Conservation (phyloP, 306 rosid genomes). For the Ochetophila trinervis region DNA sequence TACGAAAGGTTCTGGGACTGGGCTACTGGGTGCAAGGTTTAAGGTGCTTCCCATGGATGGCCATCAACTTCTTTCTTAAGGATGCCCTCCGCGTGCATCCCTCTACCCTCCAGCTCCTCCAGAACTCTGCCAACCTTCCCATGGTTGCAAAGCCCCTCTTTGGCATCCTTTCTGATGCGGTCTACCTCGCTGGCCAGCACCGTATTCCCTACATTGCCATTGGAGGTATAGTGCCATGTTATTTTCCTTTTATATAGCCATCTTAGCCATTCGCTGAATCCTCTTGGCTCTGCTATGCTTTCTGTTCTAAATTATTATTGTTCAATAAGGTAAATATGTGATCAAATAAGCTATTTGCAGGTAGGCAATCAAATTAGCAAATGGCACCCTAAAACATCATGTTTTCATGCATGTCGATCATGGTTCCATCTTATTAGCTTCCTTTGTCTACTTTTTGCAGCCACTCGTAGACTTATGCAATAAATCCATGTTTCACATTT, state of each 20-base stretch:
- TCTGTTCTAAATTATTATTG: background rate
- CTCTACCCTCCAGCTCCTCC: slow-evolving; percentile 78
- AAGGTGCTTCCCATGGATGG: slow-evolving; percentile 90
- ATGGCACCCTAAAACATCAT: too few species aligned
- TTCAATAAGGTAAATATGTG: too few species aligned
- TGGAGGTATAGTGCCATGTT: slow-evolving; percentile 44
- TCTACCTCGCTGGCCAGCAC: slow-evolving; percentile 68
- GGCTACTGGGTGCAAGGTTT: slow-evolving; percentile 92
- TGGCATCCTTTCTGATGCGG: slow-evolving; percentile 76
- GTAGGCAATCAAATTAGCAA: too few species aligned
- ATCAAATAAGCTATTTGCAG: too few species aligned
- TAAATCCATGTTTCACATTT: too few species aligned
- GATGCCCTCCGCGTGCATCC: slow-evolving; percentile 76
- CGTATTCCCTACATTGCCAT: slow-evolving; percentile 86
- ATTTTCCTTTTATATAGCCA: background rate
- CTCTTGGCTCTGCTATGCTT: background rate
- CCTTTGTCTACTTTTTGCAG: slow-evolving; percentile 3
- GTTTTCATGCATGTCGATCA: too few species aligned
- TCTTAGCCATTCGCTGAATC: background rate
- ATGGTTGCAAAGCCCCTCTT: slow-evolving; percentile 89
- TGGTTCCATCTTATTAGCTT: slow-evolving; percentile 16
- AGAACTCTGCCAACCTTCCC: slow-evolving; percentile 78
- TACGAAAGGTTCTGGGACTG: slow-evolving; percentile 56
- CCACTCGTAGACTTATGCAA: too few species aligned
- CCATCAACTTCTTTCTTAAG: slow-evolving; percentile 74